These are phyloP conservation scores for Aspergillus incahuasiensis DNA, from an alignment of 495 filamentous ascomycete genomes.

Conservation along the genomic window DNA sequence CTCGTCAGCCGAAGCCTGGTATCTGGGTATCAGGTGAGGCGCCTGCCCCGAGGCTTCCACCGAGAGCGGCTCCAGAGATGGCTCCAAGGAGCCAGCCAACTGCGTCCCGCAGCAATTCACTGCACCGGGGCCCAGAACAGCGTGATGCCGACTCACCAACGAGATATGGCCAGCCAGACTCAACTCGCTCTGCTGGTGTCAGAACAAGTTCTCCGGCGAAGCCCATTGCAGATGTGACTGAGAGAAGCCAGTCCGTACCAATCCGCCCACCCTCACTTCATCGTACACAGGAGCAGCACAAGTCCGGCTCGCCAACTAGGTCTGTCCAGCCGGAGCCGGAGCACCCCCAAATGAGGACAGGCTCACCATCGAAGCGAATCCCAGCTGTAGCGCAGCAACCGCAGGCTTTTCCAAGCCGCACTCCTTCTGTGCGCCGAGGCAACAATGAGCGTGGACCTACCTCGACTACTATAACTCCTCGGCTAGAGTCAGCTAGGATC, in stretches of 20 bases:
- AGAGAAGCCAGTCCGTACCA: neutral
- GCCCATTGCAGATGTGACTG: neutral
- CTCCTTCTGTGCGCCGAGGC: neutral
- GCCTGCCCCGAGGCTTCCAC: slow-evolving; percentile 3
- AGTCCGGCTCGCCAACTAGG: neutral
- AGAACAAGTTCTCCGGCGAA: neutral
- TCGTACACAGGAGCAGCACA: neutral
- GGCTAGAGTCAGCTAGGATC: neutral
- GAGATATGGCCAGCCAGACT: neutral
- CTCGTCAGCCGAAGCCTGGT: neutral
- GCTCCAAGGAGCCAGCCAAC: neutral
- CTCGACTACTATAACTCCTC: neutral
- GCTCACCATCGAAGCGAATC: neutral
- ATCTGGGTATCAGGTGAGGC: neutral
- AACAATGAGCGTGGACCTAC: neutral
- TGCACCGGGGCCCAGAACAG: neutral
- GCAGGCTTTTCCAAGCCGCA: neutral
- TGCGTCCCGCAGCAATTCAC: neutral
- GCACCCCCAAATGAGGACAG: neutral
- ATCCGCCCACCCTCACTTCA: neutral
- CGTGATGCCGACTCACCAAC: neutral
- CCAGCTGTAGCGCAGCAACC: neutral
- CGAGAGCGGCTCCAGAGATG: slow-evolving; percentile 1
- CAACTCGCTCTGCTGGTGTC: neutral
- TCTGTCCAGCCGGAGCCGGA: neutral